Base-by-base conservation (phyloP, 2,329 filamentous ascomycete species). In the Aspergillus versicolor region DNA sequence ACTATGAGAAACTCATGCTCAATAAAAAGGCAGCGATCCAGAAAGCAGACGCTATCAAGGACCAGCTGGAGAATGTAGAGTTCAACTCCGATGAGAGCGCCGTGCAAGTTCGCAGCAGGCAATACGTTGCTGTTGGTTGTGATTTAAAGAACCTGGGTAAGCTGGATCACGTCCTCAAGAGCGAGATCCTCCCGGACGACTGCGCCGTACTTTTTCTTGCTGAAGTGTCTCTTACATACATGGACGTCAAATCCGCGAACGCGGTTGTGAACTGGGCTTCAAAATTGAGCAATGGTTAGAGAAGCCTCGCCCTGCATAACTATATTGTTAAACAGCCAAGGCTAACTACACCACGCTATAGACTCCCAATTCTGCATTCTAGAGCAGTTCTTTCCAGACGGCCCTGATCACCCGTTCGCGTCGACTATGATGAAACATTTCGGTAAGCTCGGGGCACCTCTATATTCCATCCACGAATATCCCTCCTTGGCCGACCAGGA, bases 171-270 rank as follows among this genome's bases (percentile, higher is more conserved):
- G 79, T 84, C 4, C 75, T 96, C 22, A 80, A 81, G 17, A 75
- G 75, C 11, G 79, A 88, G 44, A 70, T 91, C 2, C 77, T 87
- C 40, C 70, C 88, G 15, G 70, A 81, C 1, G 76, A 83, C 7
- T 85, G 83, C 57, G 79, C 82, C 3, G 82, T 96, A 2, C 77
- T 97, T 22, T 96, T 94, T 66, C 83, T 92, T 24, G 92, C 92
- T 1, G 93, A 97, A 74, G 92, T 96, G 13, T 95, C 92, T 3
- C 84, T 96, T 41, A 94, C 91, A 1, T 96, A 96, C 67, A 95
- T 96, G 90, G 86, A 91, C 55, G 84, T 85, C 2, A 72, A 82
- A 21, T 86, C 85, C 41, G 87, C 91, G 5, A 88, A 96, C 76
- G 79, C 82, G 15, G 79, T 97, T 8, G 87, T 97, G 30, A 71